Conservation (phyloP, 345 rosid genomes). For the Populus deltoides region DNA sequence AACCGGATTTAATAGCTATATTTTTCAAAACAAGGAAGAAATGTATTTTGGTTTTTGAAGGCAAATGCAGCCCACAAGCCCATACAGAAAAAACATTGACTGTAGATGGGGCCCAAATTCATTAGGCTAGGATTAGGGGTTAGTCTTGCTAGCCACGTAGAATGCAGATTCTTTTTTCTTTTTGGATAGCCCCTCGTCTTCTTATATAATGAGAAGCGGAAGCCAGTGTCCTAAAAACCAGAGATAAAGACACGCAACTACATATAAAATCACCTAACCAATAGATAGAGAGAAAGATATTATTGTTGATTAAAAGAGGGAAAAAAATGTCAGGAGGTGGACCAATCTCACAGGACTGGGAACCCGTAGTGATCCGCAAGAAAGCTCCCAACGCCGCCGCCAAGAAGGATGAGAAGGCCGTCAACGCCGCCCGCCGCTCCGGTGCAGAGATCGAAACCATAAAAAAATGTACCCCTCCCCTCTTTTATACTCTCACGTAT, state of each 20-base stretch:
- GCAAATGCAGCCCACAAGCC: background rate
- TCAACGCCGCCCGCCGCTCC: conserved; percentile 35
- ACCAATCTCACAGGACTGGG: conserved; percentile 36
- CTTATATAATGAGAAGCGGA: background rate
- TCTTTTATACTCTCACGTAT: too few species aligned
- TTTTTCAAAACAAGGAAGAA: too few species aligned
- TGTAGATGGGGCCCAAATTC: background rate
- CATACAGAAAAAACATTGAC: background rate
- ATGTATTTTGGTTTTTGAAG: too few species aligned
- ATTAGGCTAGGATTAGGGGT: background rate
- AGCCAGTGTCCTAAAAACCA: background rate
- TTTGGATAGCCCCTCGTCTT: background rate
- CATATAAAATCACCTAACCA: too few species aligned
- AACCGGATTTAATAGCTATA: too few species aligned
- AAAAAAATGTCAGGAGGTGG: conserved; percentile 20
- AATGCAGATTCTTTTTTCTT: background rate
- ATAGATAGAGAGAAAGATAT: background rate
- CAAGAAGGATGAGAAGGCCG: conserved; percentile 34
- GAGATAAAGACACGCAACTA: too few species aligned
- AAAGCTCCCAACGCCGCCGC: conserved; percentile 35
- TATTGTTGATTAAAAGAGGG: background rate
- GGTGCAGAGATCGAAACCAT: conserved; percentile 34
- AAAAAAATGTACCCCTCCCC: conserved; percentile 13
- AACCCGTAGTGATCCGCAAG: conserved; percentile 34
- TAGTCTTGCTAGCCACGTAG: background rate